A percentile compares a stretch with the other conserved stretches of the same genome.
Conservation (phyloP, 2,329 filamentous ascomycete species). For the Sclerotinia spermophila region DNA sequence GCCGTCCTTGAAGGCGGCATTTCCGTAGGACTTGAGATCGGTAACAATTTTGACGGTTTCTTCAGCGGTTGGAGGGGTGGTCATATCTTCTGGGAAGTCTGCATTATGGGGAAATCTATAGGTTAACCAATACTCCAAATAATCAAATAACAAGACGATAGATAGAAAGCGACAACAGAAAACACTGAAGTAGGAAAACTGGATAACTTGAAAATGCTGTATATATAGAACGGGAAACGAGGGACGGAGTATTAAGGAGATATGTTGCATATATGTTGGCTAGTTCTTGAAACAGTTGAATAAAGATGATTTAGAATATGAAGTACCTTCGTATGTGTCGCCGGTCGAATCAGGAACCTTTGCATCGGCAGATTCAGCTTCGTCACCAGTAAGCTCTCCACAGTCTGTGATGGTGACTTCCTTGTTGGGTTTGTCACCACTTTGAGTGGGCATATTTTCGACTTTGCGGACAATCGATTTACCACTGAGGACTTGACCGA, state of each 20-base stretch:
- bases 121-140: conserved; percentile 7
- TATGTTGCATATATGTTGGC: conserved; percentile 5
- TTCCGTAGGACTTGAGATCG: conserved; percentile 88
- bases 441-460: conserved; percentile 74
- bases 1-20: conserved; percentile 81
- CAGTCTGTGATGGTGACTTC: conserved; percentile 78
- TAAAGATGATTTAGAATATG: not conserved
- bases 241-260: not conserved
- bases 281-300: conserved; percentile 13
- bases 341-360: conserved; percentile 76
- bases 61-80: conserved; percentile 55
- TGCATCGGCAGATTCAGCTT: conserved; percentile 61
- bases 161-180: not conserved
- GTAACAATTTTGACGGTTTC: conserved; percentile 74
- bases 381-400: conserved; percentile 74
- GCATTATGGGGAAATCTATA: not conserved
- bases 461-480: conserved; percentile 88
- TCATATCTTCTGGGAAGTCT: conserved; percentile 87
- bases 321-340: conserved; percentile 70
- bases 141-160: not conserved
- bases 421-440: conserved; percentile 71
- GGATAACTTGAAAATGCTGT: not conserved
- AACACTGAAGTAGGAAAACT: not conserved
- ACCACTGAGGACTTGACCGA: conserved; percentile 88
- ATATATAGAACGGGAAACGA: not conserved